Base-by-base conservation (phyloP, 2,329 filamentous ascomycete genomes). In the Fusarium nelsonii region DNA sequence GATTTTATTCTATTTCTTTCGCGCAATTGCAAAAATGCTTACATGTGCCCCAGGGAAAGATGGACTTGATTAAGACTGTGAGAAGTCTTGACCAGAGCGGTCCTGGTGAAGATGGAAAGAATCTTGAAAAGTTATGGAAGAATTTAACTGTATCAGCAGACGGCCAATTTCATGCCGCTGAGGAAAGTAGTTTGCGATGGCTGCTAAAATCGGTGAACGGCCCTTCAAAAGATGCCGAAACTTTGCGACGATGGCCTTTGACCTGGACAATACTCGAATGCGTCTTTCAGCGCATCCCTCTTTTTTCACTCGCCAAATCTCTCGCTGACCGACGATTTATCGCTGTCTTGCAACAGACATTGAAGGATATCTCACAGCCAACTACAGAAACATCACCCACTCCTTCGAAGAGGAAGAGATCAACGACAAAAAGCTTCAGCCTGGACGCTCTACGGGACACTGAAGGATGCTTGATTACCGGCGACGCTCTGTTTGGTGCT, bases 301-400 rank as follows among this genome's bases (percentile, higher is more conserved):
- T 89, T 0, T 89, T 91, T 45, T 90, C 88, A 12, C 83, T 92
- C 26, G 91, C 92, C 10, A 89, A 89, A 60, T 88, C 91, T 6
- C 83, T 97, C 8, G 89, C 88, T 23, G 90, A 94, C 60, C 84
- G 90, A 58, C 85, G 88, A 45, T 92, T 97, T 54, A 80, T 92
- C 34, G 79, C 81, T 1, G 86, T 93, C 11, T 77, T 97, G 41
- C 88, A 90, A 71, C 86, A 88, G 71, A 87, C 90, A 0, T 79
- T 94, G 48, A 84, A 87, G 48, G 90, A 93, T 26, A 69, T 86
- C 37, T 83, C 83, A 10, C 69, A 70, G 20, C 75, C 76, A n/a
- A 43, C 51, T 11, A 62, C 67, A n/a, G 75, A 79, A 40, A 70
- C 75, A 15, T 58, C 73, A 30, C 50, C 72, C 5, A 66, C 69